phyloP scores from a whole-genome alignment of 208 protist genomes.

The Kentomonas sorsogonicus region DNA sequence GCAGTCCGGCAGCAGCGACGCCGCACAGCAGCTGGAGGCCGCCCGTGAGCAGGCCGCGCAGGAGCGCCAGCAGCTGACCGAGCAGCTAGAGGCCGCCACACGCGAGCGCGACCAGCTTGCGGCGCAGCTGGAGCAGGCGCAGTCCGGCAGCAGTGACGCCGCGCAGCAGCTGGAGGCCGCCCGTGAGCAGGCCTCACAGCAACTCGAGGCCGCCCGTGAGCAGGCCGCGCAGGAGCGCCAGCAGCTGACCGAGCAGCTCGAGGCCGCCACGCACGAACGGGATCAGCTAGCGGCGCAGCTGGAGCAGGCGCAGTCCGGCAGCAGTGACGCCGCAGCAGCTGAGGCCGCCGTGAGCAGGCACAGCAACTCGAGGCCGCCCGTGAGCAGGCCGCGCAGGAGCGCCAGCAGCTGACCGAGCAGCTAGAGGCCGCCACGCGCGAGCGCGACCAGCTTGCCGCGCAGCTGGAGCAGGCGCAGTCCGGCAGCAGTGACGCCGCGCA shows the following conservation, averaged over 20 bases:
- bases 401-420: conserved; percentile 16
- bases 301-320: no score
- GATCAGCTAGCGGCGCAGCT: background rate
- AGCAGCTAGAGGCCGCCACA: conserved; percentile 10
- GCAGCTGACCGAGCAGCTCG: conserved; percentile 9
- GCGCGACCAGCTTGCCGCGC: no score
- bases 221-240: no score
- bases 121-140: conserved; percentile 9
- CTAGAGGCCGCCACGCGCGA: no score
- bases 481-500: conserved; percentile 6
- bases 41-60: no score
- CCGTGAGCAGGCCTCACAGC: background rate
- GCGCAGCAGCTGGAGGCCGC: conserved; percentile 12
- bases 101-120: conserved; percentile 11
- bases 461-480: no score
- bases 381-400: background rate
- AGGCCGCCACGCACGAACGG: background rate
- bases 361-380: background rate
- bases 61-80: conserved; percentile 15
- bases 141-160: conserved; percentile 5
- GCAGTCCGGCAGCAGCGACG: no score
- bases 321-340: no score
- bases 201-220: no score
- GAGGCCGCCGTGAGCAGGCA: no score
- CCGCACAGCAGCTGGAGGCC: no score